phyloP scores from a whole-genome alignment of 2,329 filamentous ascomycete species.

The Endocalyx cinctus region DNA sequence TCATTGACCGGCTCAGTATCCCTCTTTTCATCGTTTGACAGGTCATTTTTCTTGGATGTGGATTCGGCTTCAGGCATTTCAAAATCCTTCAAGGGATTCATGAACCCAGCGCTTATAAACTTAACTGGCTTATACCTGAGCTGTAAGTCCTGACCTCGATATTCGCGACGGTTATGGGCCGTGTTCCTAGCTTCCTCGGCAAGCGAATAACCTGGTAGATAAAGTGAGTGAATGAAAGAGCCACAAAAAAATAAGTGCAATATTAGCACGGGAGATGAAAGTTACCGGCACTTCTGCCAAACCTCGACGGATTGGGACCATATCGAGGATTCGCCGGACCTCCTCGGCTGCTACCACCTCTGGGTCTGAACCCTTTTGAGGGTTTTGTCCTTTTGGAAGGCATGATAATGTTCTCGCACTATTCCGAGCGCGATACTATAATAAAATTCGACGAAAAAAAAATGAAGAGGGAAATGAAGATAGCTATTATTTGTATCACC shows the following conservation, averaged over 20 bases:
- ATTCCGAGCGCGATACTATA: too few species aligned
- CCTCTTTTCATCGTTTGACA: neutral
- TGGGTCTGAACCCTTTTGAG: too few species aligned
- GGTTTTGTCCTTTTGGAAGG: too few species aligned
- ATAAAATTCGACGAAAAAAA: too few species aligned
- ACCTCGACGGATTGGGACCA: too few species aligned
- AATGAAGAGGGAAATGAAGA: too few species aligned
- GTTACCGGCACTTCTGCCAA: too few species aligned
- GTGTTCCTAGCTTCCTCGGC: constrained; percentile 49
- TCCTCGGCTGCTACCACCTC: too few species aligned
- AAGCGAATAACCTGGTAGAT: constrained; percentile 33
- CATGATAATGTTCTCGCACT: too few species aligned
- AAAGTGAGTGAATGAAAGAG: constrained; percentile 10
- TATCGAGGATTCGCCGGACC: too few species aligned
- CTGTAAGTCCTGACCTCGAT: constrained; percentile 34
- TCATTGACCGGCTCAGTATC: constrained; percentile 1
- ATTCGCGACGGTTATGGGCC: constrained; percentile 36
- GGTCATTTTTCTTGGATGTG: neutral
- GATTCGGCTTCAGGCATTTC: constrained; percentile 17
- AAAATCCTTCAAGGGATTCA: constrained; percentile 43
- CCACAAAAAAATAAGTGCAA: neutral
- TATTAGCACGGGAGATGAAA: too few species aligned
- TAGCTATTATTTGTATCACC: too few species aligned
- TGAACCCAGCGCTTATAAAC: constrained; percentile 51
- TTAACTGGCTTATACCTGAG: constrained; percentile 45